A percentile compares a stretch with the other conserved stretches of the same genome.
Evolutionary conservation across 441 rosid species (phyloP).

Genomic region (Macaranga tanarius): DNA sequence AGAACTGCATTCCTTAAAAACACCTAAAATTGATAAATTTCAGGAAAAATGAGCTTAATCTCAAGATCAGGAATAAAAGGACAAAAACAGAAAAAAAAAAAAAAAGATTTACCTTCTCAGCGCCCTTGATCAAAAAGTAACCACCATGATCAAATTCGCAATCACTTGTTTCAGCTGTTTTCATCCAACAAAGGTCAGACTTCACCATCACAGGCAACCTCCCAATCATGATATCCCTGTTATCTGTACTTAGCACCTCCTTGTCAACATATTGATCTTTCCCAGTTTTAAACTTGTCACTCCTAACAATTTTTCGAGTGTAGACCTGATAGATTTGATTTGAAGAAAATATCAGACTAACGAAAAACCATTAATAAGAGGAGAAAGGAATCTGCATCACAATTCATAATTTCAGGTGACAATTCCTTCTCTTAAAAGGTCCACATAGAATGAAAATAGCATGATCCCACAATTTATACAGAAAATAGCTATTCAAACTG

Average conservation of each 20-base stretch:
- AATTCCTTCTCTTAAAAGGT: neutral
- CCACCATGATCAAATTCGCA: conserved; percentile 95
- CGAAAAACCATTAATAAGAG: neutral
- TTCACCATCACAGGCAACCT: conserved; percentile 93
- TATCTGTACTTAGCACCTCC: conserved; percentile 35
- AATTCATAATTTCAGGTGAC: neutral
- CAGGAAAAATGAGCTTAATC: neutral
- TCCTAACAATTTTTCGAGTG: conserved; percentile 39
- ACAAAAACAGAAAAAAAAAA: neutral
- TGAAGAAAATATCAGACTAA: conserved; percentile 2
- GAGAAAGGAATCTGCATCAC: neutral
- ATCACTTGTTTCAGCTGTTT: conserved; percentile 52
- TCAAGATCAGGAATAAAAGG: neutral
- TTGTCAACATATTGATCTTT: conserved; percentile 50
- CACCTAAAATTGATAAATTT: neutral
- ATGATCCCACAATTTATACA: neutral
- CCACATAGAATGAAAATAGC: neutral
- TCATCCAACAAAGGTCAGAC: conserved; percentile 83
- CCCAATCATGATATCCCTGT: conserved; percentile 57
- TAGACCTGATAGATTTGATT: conserved; percentile 52
- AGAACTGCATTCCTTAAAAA: neutral
- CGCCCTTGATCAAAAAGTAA: conserved; percentile 84
- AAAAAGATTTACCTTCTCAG: conserved; percentile 70
- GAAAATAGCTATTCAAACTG: neutral
- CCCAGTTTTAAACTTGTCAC: conserved; percentile 90